These are phyloP conservation scores for Hippophae tibetana DNA, from an alignment of 306 rosid species.

Conservation along the genomic window DNA sequence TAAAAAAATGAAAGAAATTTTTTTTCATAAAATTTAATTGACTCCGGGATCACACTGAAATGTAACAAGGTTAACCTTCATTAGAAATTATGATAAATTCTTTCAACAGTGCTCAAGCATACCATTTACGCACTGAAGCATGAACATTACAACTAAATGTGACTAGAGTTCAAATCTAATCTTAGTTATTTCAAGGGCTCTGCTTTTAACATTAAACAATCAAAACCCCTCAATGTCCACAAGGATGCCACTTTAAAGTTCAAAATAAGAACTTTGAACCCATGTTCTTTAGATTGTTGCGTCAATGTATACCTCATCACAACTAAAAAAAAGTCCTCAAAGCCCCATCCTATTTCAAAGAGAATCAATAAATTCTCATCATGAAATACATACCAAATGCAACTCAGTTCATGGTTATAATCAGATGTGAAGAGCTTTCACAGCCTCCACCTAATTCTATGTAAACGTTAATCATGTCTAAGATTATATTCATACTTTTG, in stretches of 20 bases:
- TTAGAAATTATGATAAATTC: neutral
- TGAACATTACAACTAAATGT: neutral
- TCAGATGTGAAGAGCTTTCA: neutral
- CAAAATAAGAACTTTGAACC: slow-evolving; percentile 1
- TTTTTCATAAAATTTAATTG: too few relatives aligned
- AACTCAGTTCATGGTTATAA: too few relatives aligned
- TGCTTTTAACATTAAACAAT: neutral
- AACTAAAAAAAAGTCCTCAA: neutral
- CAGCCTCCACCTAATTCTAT: neutral
- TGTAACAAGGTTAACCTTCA: neutral
- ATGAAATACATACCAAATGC: too few relatives aligned
- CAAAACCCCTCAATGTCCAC: neutral
- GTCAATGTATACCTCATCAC: neutral
- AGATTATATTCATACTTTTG: neutral
- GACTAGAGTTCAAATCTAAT: neutral
- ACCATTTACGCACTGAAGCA: neutral
- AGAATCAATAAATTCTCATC: too few relatives aligned
- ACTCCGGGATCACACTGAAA: neutral
- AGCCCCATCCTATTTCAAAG: too few relatives aligned
- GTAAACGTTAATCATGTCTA: neutral
- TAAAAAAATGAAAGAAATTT: neutral
- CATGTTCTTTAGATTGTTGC: neutral
- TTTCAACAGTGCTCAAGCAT: neutral
- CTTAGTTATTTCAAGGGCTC: slow-evolving; percentile 2
- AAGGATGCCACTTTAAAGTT: neutral